A percentile compares a stretch with the other conserved stretches of the same genome.
Evolutionary conservation across 768 basidiomycete genomes (phyloP).

Genomic region (Trametes sanguinea): DNA sequence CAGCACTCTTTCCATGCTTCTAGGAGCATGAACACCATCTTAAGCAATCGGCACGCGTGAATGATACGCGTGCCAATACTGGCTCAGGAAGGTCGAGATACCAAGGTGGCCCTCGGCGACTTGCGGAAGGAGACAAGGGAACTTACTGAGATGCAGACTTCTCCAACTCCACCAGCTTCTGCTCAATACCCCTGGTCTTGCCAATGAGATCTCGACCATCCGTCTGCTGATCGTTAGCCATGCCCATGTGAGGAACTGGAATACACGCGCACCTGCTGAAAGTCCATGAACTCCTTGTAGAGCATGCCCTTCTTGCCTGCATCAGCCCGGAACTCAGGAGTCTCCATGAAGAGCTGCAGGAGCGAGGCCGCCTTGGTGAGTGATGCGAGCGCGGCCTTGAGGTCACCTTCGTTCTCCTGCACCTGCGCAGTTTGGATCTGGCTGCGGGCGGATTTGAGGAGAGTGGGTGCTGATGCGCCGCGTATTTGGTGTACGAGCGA

Average conservation of each 20-base stretch:
- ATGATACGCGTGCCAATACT: too few species aligned
- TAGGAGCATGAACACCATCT: too few species aligned
- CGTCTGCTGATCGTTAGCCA: conserved; percentile 33
- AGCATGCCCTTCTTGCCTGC: conserved; percentile 55
- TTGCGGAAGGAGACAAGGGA: not conserved
- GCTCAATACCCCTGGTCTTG: conserved; percentile 48
- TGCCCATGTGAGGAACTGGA: not conserved
- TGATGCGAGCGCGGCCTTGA: conserved; percentile 59
- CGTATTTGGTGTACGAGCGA: conserved; percentile 51
- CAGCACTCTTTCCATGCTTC: too few species aligned
- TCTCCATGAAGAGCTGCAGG: conserved; percentile 58
- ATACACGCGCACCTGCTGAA: conserved; percentile 56
- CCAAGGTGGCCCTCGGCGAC: not conserved
- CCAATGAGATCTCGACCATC: conserved; percentile 41
- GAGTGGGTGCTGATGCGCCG: conserved; percentile 58
- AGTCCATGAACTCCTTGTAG: conserved; percentile 63
- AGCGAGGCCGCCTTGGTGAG: conserved; percentile 65
- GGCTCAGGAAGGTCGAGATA: too few species aligned
- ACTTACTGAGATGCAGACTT: conserved; percentile 37
- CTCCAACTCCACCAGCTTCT: conserved; percentile 48
- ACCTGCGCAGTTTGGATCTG: conserved; percentile 57
- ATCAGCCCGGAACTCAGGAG: conserved; percentile 53
- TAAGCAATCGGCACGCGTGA: too few species aligned
- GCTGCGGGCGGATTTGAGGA: conserved; percentile 63
- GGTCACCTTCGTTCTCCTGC: conserved; percentile 57